These are phyloP conservation scores for Ceratobasidium theobromae DNA, from an alignment of 1,284 basidiomycete species.

Conservation along the genomic window DNA sequence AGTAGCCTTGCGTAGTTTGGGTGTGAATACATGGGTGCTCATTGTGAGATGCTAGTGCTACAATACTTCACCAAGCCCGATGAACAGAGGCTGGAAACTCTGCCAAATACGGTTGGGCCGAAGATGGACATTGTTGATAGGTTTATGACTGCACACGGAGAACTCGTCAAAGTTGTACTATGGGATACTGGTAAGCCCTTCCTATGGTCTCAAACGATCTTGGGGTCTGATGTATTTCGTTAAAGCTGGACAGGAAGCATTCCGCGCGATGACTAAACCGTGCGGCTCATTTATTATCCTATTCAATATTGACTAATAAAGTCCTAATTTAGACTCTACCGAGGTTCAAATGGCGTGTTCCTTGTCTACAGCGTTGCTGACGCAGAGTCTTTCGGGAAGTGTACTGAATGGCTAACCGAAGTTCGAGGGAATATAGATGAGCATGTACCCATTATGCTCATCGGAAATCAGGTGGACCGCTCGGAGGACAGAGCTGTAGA, in stretches of 20 bases:
- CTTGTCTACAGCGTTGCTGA: slow-evolving; percentile 23
- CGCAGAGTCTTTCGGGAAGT: slow-evolving; percentile 7
- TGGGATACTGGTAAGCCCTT: slow-evolving; percentile 20
- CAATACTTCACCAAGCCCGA: slow-evolving; percentile 21
- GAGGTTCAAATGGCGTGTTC: slow-evolving; percentile 14
- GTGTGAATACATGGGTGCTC: neutral
- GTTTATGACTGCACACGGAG: slow-evolving; percentile 22
- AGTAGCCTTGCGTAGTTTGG: neutral
- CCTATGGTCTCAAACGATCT: neutral
- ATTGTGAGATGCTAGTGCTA: neutral
- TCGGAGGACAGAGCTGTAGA: slow-evolving; percentile 2
- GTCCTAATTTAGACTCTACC: slow-evolving; percentile 19
- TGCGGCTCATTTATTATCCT: neutral
- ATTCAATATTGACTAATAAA: no score
- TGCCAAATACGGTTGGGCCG: slow-evolving; percentile 5
- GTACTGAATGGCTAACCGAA: slow-evolving; percentile 15
- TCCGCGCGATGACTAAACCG: slow-evolving; percentile 20
- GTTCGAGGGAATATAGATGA: slow-evolving; percentile 13
- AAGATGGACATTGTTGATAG: slow-evolving; percentile 20
- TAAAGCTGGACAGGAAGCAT: slow-evolving; percentile 18
- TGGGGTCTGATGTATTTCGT: neutral
- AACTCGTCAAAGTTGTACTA: slow-evolving; percentile 9
- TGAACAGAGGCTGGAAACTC: neutral
- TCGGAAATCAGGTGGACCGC: slow-evolving; percentile 21
- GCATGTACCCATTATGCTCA: slow-evolving; percentile 9